phyloP scores from a whole-genome alignment of 2,329 filamentous ascomycete genomes.

The Pezicula neosporulosa region DNA sequence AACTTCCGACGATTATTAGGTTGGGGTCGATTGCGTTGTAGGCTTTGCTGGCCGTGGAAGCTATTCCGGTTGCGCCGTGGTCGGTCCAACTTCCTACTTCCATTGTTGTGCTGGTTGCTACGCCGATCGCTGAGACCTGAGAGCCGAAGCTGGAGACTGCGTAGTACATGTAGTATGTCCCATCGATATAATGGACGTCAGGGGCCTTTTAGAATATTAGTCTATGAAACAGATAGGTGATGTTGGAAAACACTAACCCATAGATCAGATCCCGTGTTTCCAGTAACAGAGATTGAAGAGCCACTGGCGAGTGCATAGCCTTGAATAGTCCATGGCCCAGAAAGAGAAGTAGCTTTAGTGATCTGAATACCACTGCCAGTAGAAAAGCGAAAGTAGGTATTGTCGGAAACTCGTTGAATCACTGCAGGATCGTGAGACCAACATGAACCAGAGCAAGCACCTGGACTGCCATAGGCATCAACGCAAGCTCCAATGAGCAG shows the following conservation, averaged over 20 bases:
- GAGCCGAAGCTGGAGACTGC: constrained; percentile 51
- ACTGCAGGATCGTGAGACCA: constrained; percentile 38
- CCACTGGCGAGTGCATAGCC: constrained; percentile 34
- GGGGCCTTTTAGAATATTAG: constrained; percentile 48
- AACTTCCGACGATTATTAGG: constrained; percentile 39
- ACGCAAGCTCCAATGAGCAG: constrained; percentile 6
- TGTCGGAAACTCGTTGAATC: constrained; percentile 36
- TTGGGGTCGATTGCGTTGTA: constrained; percentile 63
- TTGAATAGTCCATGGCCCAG: constrained; percentile 37
- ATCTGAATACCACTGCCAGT: constrained; percentile 37
- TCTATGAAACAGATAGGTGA: not conserved
- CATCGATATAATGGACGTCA: constrained; percentile 54
- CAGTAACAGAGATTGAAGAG: constrained; percentile 31
- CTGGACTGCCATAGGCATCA: constrained; percentile 30
- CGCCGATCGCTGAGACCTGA: constrained; percentile 51
- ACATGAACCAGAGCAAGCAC: constrained; percentile 36
- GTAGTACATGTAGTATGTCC: constrained; percentile 60
- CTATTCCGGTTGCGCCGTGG: constrained; percentile 50
- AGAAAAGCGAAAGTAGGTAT: constrained; percentile 39
- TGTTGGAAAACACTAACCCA: constrained; percentile 30
- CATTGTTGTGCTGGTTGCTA: constrained; percentile 37
- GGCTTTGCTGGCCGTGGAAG: constrained; percentile 34
- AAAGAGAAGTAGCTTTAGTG: constrained; percentile 32
- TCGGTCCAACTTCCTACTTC: constrained; percentile 58
- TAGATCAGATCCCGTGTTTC: constrained; percentile 29